Evolutionary conservation across 202 grass and related monocot species (phyloP).

Genomic region (Elaeis oleifera): DNA sequence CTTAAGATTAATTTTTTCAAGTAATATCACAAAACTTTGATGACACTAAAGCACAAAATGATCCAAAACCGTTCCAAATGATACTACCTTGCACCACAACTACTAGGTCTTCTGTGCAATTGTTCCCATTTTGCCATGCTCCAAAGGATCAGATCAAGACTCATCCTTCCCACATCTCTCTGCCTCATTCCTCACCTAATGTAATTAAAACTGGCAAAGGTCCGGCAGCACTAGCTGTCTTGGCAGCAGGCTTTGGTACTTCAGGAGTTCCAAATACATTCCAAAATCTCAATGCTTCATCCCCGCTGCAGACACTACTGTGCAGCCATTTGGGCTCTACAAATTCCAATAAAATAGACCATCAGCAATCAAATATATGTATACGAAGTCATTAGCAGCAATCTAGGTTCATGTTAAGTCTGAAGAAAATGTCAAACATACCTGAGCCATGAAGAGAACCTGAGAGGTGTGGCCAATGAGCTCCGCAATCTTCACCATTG

Average conservation of each 20-base stretch:
- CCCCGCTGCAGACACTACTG: conserved; percentile 75
- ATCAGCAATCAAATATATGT: neutral
- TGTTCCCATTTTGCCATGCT: too few species aligned
- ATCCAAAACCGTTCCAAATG: too few species aligned
- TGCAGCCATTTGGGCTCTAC: conserved; percentile 91
- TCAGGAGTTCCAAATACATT: conserved; percentile 76
- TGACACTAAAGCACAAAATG: too few species aligned
- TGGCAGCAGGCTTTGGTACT: conserved; percentile 49
- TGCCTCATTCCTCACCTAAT: conserved; percentile 34
- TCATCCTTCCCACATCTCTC: too few species aligned
- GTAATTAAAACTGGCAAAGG: conserved; percentile 76
- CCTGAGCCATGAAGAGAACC: conserved; percentile 91
- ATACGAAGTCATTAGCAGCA: neutral
- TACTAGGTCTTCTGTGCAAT: too few species aligned
- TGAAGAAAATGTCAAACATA: conserved; percentile 17
- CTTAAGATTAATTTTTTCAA: too few species aligned
- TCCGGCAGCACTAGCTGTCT: conserved; percentile 40
- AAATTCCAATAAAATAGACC: conserved; percentile 5
- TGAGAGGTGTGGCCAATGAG: conserved; percentile 86
- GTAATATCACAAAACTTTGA: too few species aligned
- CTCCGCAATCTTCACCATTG: conserved; percentile 85
- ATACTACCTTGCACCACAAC: too few species aligned
- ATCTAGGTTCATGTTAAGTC: neutral
- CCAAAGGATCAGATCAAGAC: too few species aligned
- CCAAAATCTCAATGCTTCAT: conserved; percentile 87